Conservation (phyloP, 441 rosid species). For the Pelargonium cotyledonis region DNA sequence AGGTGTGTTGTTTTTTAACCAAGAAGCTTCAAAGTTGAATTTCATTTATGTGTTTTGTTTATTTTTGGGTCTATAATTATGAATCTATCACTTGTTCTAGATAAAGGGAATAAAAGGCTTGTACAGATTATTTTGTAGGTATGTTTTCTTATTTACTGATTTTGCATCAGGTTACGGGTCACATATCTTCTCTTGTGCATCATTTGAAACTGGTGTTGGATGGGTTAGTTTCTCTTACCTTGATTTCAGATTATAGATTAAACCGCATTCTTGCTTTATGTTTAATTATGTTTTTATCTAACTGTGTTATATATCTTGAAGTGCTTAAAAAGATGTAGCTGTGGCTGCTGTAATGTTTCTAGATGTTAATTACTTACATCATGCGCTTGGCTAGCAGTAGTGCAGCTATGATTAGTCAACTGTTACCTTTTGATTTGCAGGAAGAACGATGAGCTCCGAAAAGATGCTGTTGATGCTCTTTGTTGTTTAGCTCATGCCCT, state of each 20-base stretch:
- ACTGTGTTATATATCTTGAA: too few relatives aligned
- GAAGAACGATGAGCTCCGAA: slow-evolving; percentile 85
- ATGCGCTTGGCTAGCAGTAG: too few relatives aligned
- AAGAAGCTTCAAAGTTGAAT: slow-evolving; percentile 5
- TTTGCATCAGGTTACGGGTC: slow-evolving; percentile 80
- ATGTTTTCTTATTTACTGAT: slow-evolving; percentile 21
- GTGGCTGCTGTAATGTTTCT: not conserved
- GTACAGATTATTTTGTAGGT: not conserved
- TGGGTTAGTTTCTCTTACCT: slow-evolving; percentile 61
- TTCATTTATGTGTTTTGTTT: not conserved
- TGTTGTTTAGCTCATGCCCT: slow-evolving; percentile 99
- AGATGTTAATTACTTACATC: slow-evolving; percentile 7
- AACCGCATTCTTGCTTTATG: not conserved
- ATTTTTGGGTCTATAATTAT: not conserved
- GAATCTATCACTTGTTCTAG: not conserved
- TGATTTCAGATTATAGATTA: not conserved
- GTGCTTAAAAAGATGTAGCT: not conserved
- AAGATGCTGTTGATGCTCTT: slow-evolving; percentile 96
- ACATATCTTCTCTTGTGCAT: slow-evolving; percentile 94
- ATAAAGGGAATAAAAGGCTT: not conserved
- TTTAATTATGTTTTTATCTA: not conserved
- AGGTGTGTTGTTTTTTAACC: slow-evolving; percentile 44
- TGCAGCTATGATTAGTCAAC: too few relatives aligned
- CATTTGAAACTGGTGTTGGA: slow-evolving; percentile 96
- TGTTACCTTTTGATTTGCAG: slow-evolving; percentile 33